A percentile compares a stretch with the other conserved stretches of the same genome.
Evolutionary conservation across 1,284 basidiomycete species (phyloP).

Genomic region (Tranzscheliella williamsii): DNA sequence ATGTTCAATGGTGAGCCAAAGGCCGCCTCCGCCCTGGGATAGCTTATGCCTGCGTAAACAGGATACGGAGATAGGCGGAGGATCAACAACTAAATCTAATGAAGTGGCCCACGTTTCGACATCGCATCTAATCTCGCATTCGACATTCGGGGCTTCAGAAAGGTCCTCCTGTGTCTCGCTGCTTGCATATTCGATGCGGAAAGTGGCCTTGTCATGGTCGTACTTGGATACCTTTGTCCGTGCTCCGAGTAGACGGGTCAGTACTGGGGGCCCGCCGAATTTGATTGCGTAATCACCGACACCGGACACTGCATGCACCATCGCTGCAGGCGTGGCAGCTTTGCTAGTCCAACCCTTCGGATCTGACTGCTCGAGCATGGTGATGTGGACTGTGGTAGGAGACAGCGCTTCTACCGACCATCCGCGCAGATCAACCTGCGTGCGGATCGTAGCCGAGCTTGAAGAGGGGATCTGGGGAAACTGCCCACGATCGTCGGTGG

Average conservation of each 20-base stretch:
- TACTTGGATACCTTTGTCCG: slow-evolving; percentile 75
- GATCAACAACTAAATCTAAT: slow-evolving; percentile 88
- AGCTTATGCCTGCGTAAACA: slow-evolving; percentile 85
- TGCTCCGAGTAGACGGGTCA: slow-evolving; percentile 80
- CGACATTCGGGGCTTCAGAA: slow-evolving; percentile 67
- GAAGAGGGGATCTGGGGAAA: slow-evolving; percentile 77
- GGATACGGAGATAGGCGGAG: slow-evolving; percentile 81
- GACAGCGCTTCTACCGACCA: slow-evolving; percentile 96
- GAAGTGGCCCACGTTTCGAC: slow-evolving; percentile 85
- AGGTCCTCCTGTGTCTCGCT: slow-evolving; percentile 12
- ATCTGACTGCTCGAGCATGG: slow-evolving; percentile 93
- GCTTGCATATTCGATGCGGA: slow-evolving; percentile 82
- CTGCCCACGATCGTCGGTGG: slow-evolving; percentile 81
- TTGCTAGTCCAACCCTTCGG: slow-evolving; percentile 98
- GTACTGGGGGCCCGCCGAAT: slow-evolving; percentile 85
- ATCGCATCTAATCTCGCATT: slow-evolving; percentile 93
- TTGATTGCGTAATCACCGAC: slow-evolving; percentile 92
- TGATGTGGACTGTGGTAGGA: slow-evolving; percentile 90
- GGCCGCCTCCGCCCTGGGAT: slow-evolving; percentile 82
- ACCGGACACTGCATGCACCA: slow-evolving; percentile 74
- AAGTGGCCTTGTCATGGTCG: slow-evolving; percentile 81
- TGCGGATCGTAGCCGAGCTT: slow-evolving; percentile 77
- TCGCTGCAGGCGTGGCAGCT: slow-evolving; percentile 84
- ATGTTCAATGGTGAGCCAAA: slow-evolving; percentile 95
- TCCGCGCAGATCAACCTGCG: slow-evolving; percentile 91